Conservation (phyloP, 257 asterid genomes). For the Thymus mandschuricus region DNA sequence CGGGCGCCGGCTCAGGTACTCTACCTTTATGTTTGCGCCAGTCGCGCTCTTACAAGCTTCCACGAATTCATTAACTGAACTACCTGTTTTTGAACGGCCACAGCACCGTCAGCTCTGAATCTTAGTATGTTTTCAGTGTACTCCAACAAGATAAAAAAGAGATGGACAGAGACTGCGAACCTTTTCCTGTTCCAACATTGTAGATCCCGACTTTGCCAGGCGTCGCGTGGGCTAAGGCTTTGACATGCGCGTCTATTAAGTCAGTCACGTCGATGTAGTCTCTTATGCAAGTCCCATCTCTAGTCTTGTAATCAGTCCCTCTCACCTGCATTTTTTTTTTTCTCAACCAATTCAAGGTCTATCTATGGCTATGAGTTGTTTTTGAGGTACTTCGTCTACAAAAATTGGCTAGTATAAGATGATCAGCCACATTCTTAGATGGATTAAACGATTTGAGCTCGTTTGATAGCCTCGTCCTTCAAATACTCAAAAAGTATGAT, state of each 20-base stretch:
- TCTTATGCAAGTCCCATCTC: constrained; percentile 49
- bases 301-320: constrained; percentile 49
- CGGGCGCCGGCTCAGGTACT: constrained; percentile 43
- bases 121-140: background rate
- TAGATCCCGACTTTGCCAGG: constrained; percentile 47
- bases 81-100: constrained; percentile 30
- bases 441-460: background rate
- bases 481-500: background rate
- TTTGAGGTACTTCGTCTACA: no score
- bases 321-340: constrained; percentile 29
- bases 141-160: background rate
- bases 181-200: constrained; percentile 54
- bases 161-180: constrained; percentile 3
- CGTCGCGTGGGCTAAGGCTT: constrained; percentile 44
- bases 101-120: background rate
- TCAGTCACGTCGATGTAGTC: constrained; percentile 54
- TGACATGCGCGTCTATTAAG: constrained; percentile 48
- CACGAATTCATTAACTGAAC: constrained; percentile 49
- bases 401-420: background rate
- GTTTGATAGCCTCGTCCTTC: background rate
- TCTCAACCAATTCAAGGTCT: no score
- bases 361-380: no score
- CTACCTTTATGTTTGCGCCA: constrained; percentile 45
- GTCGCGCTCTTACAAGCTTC: constrained; percentile 53
- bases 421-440: background rate